These are phyloP conservation scores for Plasmodium adleri DNA, from an alignment of 169 alveolate genomes.

Conservation along the genomic window DNA sequence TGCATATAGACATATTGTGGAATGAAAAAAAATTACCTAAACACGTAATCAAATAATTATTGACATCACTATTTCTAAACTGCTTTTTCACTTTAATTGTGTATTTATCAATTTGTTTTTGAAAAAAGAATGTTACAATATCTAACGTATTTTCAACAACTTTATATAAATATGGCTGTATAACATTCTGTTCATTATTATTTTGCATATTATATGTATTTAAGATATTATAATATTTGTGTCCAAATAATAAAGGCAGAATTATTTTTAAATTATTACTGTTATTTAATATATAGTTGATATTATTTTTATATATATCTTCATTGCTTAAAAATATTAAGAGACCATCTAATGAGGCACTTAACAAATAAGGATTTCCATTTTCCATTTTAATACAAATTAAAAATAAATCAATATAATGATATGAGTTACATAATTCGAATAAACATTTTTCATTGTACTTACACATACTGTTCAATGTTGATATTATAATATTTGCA, in stretches of 20 bases:
- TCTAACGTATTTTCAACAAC: slow-evolving; percentile 30
- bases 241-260: slow-evolving; percentile 69
- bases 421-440: slow-evolving; percentile 59
- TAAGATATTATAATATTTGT: slow-evolving; percentile 64
- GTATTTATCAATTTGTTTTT: slow-evolving; percentile 24
- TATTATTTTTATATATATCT: slow-evolving; percentile 55
- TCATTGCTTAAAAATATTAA: slow-evolving; percentile 56
- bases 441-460: slow-evolving; percentile 11
- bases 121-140: slow-evolving; percentile 51
- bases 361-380: slow-evolving; percentile 58
- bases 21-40: slow-evolving; percentile 36
- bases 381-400: slow-evolving; percentile 60
- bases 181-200: slow-evolving; percentile 1
- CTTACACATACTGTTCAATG: slow-evolving; percentile 48
- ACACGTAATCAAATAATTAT: slow-evolving; percentile 45
- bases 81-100: slow-evolving; percentile 52
- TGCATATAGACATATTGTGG: not conserved
- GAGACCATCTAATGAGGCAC: slow-evolving; percentile 57
- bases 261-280: slow-evolving; percentile 66
- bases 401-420: slow-evolving; percentile 46
- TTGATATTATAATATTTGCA: slow-evolving; percentile 29
- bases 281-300: slow-evolving; percentile 62
- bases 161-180: slow-evolving; percentile 21
- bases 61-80: slow-evolving; percentile 49
- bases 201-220: not conserved